Evolutionary conservation across 2,329 filamentous ascomycete species (phyloP), one percentile per base, ranked within the genome.

Genomic region (Catunica adiposa): DNA sequence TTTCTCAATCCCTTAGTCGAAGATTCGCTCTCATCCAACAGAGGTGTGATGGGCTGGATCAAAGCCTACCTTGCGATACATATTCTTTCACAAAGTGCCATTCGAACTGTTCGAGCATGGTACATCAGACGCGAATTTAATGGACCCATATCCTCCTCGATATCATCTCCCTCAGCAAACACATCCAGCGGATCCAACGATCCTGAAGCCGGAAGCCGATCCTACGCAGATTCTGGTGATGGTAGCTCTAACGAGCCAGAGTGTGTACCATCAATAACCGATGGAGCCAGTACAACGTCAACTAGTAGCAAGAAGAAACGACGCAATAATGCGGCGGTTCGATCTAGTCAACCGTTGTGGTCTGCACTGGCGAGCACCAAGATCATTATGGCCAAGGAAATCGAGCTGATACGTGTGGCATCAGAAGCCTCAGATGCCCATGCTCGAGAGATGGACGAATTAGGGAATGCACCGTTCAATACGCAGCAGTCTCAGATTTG

Each of bases 311-410:
- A 92, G 70, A 92, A 88, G 71, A 84, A 86, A 71, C 81, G 85
- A 70, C 90, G 92, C 71, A 88, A 94, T 70, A 90, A 86, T 65
- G 89, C 88, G 58, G 86, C 92, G 68, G 88, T 94, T 62, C 78
- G 89, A 67, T 86, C 88, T 66, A 83, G 88, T 65, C 89, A 96
- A 70, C 89, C 89, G 51, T 79, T 96, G 61, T 96, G 89, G 89
- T 88, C 89, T 61, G 89, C 89, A 51, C 78, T 96, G 62, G 89
- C 89, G 53, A 95, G 88, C 70, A 95, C 89, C 65, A 96, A 96
- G 75, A 89, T 96, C 66, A 90, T 92, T 63, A 88, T 95, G 70
- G 83, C 94, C 65, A 92, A 94, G 71, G 89, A 89, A 69, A 86
- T 87, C 63, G 84, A 89, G 69, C 79, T 94, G 66, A 90, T 86